These are phyloP conservation scores for Metarhizium robertsii DNA, from an alignment of 2,329 filamentous ascomycete genomes.

Conservation along the genomic window DNA sequence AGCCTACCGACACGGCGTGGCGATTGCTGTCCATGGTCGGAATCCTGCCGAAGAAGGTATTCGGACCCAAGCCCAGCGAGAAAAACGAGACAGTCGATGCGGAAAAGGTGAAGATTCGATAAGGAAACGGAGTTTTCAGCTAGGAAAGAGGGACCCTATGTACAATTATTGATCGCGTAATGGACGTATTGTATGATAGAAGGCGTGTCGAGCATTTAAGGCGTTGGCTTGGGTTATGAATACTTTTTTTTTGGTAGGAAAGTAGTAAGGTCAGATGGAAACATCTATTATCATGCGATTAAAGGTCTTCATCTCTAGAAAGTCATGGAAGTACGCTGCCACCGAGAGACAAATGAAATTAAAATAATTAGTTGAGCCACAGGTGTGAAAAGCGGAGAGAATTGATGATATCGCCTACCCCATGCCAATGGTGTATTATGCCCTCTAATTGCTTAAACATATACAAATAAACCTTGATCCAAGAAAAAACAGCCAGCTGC, in stretches of 20 bases:
- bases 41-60: constrained; percentile 28
- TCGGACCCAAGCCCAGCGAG: constrained; percentile 20
- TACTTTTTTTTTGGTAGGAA: background rate
- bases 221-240: constrained; percentile 15
- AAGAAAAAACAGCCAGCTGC: constrained; percentile 2
- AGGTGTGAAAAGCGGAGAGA: background rate
- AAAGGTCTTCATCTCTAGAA: background rate
- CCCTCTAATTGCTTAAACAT: background rate
- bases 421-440: background rate
- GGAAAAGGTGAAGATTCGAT: constrained; percentile 21
- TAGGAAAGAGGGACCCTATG: background rate
- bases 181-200: constrained; percentile 17
- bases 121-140: background rate
- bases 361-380: background rate
- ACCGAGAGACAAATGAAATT: background rate
- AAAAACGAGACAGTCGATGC: constrained; percentile 16
- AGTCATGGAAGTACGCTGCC: background rate
- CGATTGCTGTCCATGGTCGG: constrained; percentile 71
- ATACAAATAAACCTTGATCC: background rate
- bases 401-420: background rate
- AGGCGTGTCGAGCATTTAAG: constrained; percentile 16
- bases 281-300: background rate
- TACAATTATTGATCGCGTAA: background rate
- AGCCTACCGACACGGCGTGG: constrained; percentile 87
- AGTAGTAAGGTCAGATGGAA: background rate